Evolutionary conservation across 352 stramenopile genomes (phyloP), one percentile per base, ranked within the genome.

Genomic region (Phytopythium helicoides): DNA sequence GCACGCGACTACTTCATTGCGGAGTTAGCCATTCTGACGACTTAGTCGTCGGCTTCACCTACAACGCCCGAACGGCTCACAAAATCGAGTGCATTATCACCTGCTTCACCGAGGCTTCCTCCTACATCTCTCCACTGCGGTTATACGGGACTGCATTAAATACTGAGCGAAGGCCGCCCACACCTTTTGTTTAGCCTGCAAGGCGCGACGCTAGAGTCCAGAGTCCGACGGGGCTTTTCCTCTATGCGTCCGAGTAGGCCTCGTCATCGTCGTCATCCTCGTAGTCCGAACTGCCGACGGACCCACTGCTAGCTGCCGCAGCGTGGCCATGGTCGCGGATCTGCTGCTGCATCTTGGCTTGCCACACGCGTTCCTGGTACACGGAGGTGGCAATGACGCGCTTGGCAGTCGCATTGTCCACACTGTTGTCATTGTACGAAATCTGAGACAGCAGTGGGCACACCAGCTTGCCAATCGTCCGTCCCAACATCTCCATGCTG

Each of bases 401-500:
- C 78, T 92, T 94, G 15, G 84, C 84, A 1, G 81, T 67, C 25
- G 62, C 60, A 39, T 94, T 89, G 39, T 85, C 68, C 23, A 94
- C 81, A 35, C 75, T 89, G 50, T 94, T 94, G 61, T 92, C 79
- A 28, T 79, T 91, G 65, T 92, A 94, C 51, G 84, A 94, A 54
- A 94, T 92, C 64, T 94, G 84, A n/a, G 79, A 76, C 10, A 94
- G 72, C 51, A 62, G n/a, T 3, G 84, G 84, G 21, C 81, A 92
- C 16, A 90, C 79, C 33, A 92, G 61, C 53, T 90, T 91, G 39
- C 84, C 84, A 14, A 94, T 87, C 21, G 68, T 90, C n/a, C 77
- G 72, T 3, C 84, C 84, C 16, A 94, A 64, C 75, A 92, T 94
- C 58, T 92, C 79, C 76, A 94, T 91, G 62, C 85, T 89, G n/a